Conservation (phyloP, 441 rosid species). For the Manihot esculenta region DNA sequence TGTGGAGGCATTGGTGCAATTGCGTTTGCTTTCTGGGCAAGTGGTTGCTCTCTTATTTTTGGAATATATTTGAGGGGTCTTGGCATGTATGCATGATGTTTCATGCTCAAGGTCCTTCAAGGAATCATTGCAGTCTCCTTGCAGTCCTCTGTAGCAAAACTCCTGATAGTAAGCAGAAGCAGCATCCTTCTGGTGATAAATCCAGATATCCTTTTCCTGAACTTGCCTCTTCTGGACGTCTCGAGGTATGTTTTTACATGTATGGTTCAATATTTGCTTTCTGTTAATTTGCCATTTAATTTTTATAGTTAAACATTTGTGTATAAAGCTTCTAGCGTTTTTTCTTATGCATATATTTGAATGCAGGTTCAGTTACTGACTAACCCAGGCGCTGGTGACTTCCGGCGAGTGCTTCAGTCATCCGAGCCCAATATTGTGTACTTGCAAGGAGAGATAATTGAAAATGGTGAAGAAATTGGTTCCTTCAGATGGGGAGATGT, state of each 20-base stretch:
- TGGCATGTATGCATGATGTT: constrained; percentile 85
- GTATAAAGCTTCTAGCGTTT: constrained; percentile 6
- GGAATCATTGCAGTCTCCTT: constrained; percentile 83
- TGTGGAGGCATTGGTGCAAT: constrained; percentile 27
- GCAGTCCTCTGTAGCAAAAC: constrained; percentile 60
- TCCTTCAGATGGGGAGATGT: constrained; percentile 58
- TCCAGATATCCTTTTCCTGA: constrained; percentile 75
- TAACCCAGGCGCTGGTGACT: constrained; percentile 69
- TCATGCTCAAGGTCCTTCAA: constrained; percentile 88
- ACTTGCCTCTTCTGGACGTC: constrained; percentile 79
- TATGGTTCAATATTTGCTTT: constrained; percentile 8
- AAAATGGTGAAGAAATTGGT: constrained; percentile 70
- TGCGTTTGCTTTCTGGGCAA: constrained; percentile 1
- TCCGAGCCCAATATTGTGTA: constrained; percentile 71
- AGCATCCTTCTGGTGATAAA: constrained; percentile 41
- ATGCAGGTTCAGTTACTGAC: constrained; percentile 79
- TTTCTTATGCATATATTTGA: constrained; percentile 17
- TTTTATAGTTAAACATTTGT: not conserved
- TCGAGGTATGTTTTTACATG: constrained; percentile 59
- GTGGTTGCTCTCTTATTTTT: constrained; percentile 10
- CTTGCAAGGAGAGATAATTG: constrained; percentile 72
- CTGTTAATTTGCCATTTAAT: not conserved
- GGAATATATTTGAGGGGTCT: constrained; percentile 28
- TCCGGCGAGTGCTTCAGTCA: constrained; percentile 55
- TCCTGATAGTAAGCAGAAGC: constrained; percentile 49